A percentile compares a stretch with the other conserved stretches of the same genome.
phyloP scores from a whole-genome alignment of 495 filamentous ascomycete genomes.

The Annulohypoxylon maeteangense region DNA sequence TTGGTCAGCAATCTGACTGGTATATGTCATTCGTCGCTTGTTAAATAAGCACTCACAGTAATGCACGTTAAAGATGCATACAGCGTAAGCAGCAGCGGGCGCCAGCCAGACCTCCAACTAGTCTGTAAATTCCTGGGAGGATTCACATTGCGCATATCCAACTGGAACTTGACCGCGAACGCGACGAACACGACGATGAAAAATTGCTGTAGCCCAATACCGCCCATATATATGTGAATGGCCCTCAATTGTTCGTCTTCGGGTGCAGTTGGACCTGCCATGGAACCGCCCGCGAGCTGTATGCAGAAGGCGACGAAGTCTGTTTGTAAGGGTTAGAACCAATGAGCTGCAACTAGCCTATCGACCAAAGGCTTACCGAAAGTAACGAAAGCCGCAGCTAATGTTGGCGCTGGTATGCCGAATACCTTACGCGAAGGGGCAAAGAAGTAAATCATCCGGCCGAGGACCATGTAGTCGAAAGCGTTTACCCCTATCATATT shows the following conservation, averaged over 20 bases:
- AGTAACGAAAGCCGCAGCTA: conserved; percentile 67
- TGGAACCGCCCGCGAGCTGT: conserved; percentile 62
- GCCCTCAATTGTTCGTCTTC: conserved; percentile 47
- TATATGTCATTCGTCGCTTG: background rate
- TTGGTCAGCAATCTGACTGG: conserved; percentile 13
- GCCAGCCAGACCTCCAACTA: conserved; percentile 50
- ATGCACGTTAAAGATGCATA: conserved; percentile 57
- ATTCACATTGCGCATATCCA: conserved; percentile 35
- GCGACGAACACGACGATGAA: conserved; percentile 60
- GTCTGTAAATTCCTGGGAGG: background rate
- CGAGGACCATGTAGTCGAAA: conserved; percentile 74
- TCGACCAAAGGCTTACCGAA: conserved; percentile 49
- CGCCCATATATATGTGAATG: conserved; percentile 63
- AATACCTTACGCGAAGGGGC: conserved; percentile 57
- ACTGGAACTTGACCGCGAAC: conserved; percentile 57
- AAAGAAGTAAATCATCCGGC: conserved; percentile 70
- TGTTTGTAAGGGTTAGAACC: background rate
- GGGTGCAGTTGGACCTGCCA: conserved; percentile 41
- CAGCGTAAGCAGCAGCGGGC: conserved; percentile 53
- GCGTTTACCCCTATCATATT: conserved; percentile 65
- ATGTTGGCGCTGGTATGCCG: conserved; percentile 59
- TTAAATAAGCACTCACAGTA: conserved; percentile 47
- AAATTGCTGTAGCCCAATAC: conserved; percentile 61
- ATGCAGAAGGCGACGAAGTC: conserved; percentile 69
- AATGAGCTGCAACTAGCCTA: no score